Conservation (phyloP, 106 monocot genomes). For the Apostasia shenzhenica region DNA sequence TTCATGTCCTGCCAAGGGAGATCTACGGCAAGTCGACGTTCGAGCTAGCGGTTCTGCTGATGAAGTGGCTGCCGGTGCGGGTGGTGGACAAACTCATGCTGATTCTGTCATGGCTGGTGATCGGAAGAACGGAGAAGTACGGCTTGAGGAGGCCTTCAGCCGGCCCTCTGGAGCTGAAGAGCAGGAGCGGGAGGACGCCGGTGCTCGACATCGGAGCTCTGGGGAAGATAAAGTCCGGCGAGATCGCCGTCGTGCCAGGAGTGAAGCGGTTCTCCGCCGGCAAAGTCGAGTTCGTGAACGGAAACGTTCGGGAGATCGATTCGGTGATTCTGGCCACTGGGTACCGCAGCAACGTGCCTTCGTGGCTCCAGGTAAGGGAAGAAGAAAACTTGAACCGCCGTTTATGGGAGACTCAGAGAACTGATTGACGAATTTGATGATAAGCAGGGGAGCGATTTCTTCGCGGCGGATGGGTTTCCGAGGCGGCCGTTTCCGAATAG, state of each 20-base stretch:
- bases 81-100: constrained; percentile 50
- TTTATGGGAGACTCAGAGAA: background rate
- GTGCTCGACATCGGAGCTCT: constrained; percentile 59
- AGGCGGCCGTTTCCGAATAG: constrained; percentile 29
- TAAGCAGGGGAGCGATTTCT: constrained; percentile 39
- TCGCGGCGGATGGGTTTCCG: constrained; percentile 35
- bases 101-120: constrained; percentile 23
- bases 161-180: constrained; percentile 60
- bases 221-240: constrained; percentile 43
- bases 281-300: constrained; percentile 47
- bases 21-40: constrained; percentile 56
- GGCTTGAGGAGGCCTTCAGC: constrained; percentile 35
- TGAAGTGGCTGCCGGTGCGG: constrained; percentile 60
- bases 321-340: constrained; percentile 55
- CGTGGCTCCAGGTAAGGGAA: constrained; percentile 49
- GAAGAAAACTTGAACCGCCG: background rate
- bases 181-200: constrained; percentile 45
- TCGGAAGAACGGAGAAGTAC: constrained; percentile 33
- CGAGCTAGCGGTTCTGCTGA: constrained; percentile 29
- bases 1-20: constrained; percentile 69
- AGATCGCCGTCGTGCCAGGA: constrained; percentile 54
- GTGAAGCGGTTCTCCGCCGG: constrained; percentile 36
- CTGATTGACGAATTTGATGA: background rate
- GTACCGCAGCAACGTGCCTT: constrained; percentile 63
- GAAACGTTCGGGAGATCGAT: constrained; percentile 27